Evolutionary conservation across 73 alveolate species (phyloP).

Genomic region (Stentor coeruleus): DNA sequence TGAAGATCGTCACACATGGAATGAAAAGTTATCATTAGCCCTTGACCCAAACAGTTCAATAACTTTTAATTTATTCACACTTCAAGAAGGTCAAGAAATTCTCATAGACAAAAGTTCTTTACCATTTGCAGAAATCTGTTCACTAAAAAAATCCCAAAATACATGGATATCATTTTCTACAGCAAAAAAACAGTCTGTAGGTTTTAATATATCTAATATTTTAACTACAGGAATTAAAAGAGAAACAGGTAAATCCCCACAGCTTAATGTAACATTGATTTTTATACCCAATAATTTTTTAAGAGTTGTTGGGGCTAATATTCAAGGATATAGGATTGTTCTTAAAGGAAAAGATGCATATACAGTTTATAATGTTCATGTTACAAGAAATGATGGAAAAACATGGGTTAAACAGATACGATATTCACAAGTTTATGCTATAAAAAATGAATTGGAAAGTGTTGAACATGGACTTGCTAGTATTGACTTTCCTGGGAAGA

Average conservation of each 20-base stretch:
- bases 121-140: not conserved
- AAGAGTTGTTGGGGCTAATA: not conserved
- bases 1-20: not conserved
- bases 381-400: constrained; percentile 11
- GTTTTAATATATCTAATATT: not conserved
- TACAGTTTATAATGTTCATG: not conserved
- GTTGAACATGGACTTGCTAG: not conserved
- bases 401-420: not conserved
- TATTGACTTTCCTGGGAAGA: constrained; percentile 3
- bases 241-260: not conserved
- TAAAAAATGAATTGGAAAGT: not conserved
- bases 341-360: not conserved
- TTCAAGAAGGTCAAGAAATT: not conserved
- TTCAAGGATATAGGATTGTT: not conserved
- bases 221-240: not conserved
- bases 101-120: no score
- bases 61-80: not conserved
- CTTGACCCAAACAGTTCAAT: not conserved
- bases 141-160: not conserved
- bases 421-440: not conserved
- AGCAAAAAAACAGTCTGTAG: not conserved
- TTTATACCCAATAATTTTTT: not conserved
- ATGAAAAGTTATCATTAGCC: not conserved
- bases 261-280: not conserved
- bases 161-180: not conserved